Base-by-base conservation (phyloP, 768 basidiomycete species). In the Leccinum boreale region DNA sequence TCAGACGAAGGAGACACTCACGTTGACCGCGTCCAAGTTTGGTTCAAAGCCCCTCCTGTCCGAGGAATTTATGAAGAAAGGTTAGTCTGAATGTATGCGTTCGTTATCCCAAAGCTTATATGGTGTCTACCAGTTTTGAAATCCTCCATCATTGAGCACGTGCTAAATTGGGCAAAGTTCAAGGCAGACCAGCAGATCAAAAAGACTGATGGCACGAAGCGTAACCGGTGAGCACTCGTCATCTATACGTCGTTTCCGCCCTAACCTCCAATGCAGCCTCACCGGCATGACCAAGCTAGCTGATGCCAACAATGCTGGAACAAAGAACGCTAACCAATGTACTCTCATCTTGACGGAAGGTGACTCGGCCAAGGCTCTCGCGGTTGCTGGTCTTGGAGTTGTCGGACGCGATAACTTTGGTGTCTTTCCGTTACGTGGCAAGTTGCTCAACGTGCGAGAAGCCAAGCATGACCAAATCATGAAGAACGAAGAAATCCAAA, bases 261-360 rank as follows among this genome's bases (percentile, higher is more conserved):
- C 58, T 62, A 26, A 67, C 36, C 8, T 1, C 19, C 47, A 21
- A 29, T 45, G 23, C 48, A 97, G 97, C 55, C 81, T 99, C 53
- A 83, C 90, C 4, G 97, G 97, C 45, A 78, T 98, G 70, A 84
- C 91, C 45, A 98, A 98, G 70, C 84, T 99, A 15, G 85, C 94
- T 24, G 97, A 99, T 66, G 97, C 97, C 48, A 98, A 99, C 78
- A 95, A 94, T 65, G 97, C 97, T 2, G 97, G 97, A 9, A 91
- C 92, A 6, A 86, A 79, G 65, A 77, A 85, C 45, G 94, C 85
- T 6, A 80, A 82, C 49, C 80, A 87, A 47, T 98, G 97, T 66
- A 98, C 97, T 1, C 83, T 99, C 54, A 99, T 99, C 58, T 78
- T 99, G 4, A 98, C 97, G 0, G 97, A 99, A 83, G 97, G 97